phyloP scores from a whole-genome alignment of 1,284 basidiomycete genomes.

The Xerocomus nothofagi region DNA sequence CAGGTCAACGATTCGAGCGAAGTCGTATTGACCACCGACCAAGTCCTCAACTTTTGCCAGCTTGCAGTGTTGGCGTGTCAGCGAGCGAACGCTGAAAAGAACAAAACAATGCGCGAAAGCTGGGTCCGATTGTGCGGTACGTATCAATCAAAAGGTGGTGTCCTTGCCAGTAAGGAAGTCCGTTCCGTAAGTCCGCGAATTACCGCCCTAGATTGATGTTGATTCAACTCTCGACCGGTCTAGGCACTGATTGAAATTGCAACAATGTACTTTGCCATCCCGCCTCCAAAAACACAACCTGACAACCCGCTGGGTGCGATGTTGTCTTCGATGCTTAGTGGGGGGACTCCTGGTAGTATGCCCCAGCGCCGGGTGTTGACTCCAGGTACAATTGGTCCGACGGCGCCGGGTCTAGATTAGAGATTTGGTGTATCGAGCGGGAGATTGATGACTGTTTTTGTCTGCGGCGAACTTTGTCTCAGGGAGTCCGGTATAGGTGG shows the following conservation, averaged over 20 bases:
- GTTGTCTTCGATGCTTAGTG: constrained; percentile 80
- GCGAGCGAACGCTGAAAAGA: constrained; percentile 73
- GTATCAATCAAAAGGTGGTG: constrained; percentile 67
- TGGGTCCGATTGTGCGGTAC: constrained; percentile 84
- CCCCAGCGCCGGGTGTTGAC: constrained; percentile 43
- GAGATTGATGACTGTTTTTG: constrained; percentile 7
- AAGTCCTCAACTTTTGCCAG: constrained; percentile 83
- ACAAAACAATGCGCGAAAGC: constrained; percentile 70
- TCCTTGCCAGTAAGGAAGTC: constrained; percentile 68
- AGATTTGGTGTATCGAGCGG: neutral
- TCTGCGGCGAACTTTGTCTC: constrained; percentile 8
- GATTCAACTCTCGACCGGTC: neutral
- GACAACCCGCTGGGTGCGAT: constrained; percentile 83
- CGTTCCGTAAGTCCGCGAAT: constrained; percentile 56
- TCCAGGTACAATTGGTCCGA: constrained; percentile 36
- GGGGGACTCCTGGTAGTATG: constrained; percentile 45
- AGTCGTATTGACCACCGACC: constrained; percentile 70
- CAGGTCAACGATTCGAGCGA: constrained; percentile 53
- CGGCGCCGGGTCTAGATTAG: constrained; percentile 41
- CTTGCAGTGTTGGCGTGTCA: constrained; percentile 84
- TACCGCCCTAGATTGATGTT: neutral
- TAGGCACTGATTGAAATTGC: constrained; percentile 55
- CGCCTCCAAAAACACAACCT: constrained; percentile 64
- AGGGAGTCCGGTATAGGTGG: constrained; percentile 7
- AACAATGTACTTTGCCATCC: constrained; percentile 79